Evolutionary conservation across 108 stramenopile genomes (phyloP), one percentile per base, ranked within the genome.

Genomic region (Conticribra weissflogii): DNA sequence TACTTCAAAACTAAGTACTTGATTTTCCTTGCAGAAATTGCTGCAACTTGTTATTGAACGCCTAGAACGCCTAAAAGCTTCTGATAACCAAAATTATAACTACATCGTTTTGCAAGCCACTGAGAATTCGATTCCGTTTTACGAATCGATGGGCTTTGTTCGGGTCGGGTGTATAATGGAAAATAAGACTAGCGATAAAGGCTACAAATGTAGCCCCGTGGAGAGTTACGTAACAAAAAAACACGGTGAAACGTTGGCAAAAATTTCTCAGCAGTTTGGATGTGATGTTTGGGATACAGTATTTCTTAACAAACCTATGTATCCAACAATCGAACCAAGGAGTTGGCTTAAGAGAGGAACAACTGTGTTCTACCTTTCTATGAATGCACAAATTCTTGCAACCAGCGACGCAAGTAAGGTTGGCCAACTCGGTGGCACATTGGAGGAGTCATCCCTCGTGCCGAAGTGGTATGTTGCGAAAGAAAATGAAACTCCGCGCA

Each of bases 41-140:
- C 84, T 97, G 15, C 46, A 74, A 25, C 76, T 97, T 15, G 86
- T 77, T 1, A 81, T 97, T 66, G 96, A 97, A 54, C 82, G 85
- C 59, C 71, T 97, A 12, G 92, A 93, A 66, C 56, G 83, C 31
- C 64, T 83, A 59, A 78, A 69, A 32, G 69, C 89, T 30, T 74
- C 81, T 8, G 68, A 73, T 0, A 48, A 72, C 49, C 78, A 74
- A 45, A 90, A 94, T 46, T 97, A 95, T 71, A 89, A 97, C 59
- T 97, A 90, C 72, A 64, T 92, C 9, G 89, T 89, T 2, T 59
- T 97, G 59, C 94, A 95, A 69, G 93, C 96, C 18, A 97, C 96
- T 8, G 89, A 94, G 23, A 93, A 92, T 54, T 90, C 92, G 3
- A 88, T 97, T 55, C 82, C 89, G 16, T 97, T 96, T 70, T 97